A percentile compares a stretch with the other conserved stretches of the same genome.
Evolutionary conservation across 225 moss, liverwort and hornwort genomes (phyloP).

Genomic region (Marchantia polymorpha): DNA sequence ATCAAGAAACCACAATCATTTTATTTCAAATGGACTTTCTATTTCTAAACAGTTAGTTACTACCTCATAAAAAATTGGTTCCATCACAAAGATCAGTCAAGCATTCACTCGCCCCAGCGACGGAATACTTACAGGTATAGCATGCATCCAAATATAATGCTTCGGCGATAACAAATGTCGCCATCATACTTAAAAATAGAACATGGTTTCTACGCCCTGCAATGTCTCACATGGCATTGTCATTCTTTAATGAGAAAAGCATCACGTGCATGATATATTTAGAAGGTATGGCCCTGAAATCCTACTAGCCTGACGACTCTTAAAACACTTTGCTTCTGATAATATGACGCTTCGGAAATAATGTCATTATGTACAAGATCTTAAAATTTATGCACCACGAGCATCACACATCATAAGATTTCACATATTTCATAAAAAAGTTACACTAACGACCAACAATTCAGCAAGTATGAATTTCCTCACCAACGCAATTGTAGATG

Average conservation of each 20-base stretch:
- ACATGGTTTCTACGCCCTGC: conserved; percentile 31
- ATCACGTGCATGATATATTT: background rate
- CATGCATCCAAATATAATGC: conserved; percentile 11
- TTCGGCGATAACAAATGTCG: conserved; percentile 19
- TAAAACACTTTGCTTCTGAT: no score
- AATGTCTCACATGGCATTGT: background rate
- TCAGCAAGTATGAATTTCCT: background rate
- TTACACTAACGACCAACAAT: background rate
- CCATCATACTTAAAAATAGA: conserved; percentile 15
- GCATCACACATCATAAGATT: background rate
- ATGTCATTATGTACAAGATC: background rate
- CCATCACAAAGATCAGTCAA: background rate
- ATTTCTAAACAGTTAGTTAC: no score
- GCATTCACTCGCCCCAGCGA: background rate
- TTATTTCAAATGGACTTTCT: no score
- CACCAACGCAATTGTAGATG: conserved; percentile 35
- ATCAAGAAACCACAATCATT: background rate
- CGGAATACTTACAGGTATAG: conserved; percentile 8
- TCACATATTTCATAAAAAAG: background rate
- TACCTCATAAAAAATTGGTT: background rate
- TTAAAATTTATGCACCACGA: background rate
- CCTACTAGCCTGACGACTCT: no score
- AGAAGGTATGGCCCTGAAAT: background rate
- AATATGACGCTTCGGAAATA: background rate
- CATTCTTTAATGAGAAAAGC: background rate